phyloP scores from a whole-genome alignment of 768 basidiomycete genomes.

The Trametes punicea region DNA sequence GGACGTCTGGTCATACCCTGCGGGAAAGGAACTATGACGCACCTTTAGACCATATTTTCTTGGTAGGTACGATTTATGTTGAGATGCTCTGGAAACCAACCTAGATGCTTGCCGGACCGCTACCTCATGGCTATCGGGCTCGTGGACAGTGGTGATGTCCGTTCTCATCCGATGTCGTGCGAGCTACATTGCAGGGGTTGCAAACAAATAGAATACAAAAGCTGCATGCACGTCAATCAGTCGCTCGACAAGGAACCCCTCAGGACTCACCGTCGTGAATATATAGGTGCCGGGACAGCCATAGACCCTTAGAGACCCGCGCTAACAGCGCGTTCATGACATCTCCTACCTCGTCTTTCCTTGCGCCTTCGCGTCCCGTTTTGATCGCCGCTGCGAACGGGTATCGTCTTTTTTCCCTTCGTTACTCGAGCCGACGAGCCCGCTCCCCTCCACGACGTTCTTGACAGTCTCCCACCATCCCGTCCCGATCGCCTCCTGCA shows the following conservation, averaged over 20 bases:
- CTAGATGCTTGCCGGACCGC: no score
- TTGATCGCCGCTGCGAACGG: neutral
- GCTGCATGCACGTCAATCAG: neutral
- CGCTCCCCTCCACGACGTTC: slow-evolving; percentile 25
- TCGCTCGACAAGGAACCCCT: neutral
- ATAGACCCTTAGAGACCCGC: neutral
- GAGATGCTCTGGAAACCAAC: no score
- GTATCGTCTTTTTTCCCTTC: neutral
- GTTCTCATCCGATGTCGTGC: neutral
- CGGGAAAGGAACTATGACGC: no score
- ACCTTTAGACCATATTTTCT: no score
- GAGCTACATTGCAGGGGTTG: neutral
- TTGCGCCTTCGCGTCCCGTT: slow-evolving; percentile 4
- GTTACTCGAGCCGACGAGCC: slow-evolving; percentile 1
- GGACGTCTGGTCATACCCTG: no score
- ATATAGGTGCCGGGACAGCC: neutral
- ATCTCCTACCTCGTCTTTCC: neutral
- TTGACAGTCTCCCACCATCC: slow-evolving; percentile 40
- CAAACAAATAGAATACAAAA: no score
- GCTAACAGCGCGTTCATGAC: neutral
- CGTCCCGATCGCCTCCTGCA: slow-evolving; percentile 35
- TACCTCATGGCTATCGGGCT: no score
- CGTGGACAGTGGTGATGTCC: neutral
- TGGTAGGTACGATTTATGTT: no score
- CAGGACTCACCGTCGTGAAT: neutral